A percentile compares a stretch with the other conserved stretches of the same genome.
These are phyloP conservation scores for Berkeleyomyces rouxiae DNA, from an alignment of 2,329 filamentous ascomycete genomes.

Conservation along the genomic window DNA sequence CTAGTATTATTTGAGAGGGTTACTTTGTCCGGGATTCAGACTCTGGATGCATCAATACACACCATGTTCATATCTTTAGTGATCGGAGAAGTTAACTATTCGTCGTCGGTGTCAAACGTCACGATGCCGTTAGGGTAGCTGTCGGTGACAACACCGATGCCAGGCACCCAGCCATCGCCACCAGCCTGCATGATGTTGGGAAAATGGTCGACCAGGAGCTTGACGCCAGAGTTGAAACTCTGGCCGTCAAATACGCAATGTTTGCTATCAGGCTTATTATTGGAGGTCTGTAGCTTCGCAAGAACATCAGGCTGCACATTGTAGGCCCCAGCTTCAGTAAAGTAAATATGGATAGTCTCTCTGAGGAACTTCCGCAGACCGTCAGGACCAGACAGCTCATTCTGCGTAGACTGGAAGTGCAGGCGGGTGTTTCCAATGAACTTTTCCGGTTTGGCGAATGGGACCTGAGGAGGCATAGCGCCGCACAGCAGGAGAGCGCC, in stretches of 20 bases:
- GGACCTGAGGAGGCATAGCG: conserved; percentile 35
- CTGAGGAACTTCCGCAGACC: conserved; percentile 30
- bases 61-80: neutral
- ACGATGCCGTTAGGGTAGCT: conserved; percentile 16
- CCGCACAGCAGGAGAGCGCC: conserved; percentile 42
- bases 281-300: conserved; percentile 37
- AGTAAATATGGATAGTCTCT: conserved; percentile 32
- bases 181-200: conserved; percentile 30
- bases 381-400: conserved; percentile 30
- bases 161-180: conserved; percentile 31
- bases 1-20: no score
- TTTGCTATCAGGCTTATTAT: conserved; percentile 37
- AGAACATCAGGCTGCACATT: conserved; percentile 21
- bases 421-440: conserved; percentile 31
- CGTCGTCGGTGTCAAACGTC: conserved; percentile 2
- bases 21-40: no score
- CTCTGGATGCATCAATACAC: neutral
- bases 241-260: conserved; percentile 42
- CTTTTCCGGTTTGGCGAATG: conserved; percentile 25
- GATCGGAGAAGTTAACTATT: neutral
- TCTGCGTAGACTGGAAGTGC: conserved; percentile 39
- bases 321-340: conserved; percentile 24
- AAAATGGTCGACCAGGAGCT: conserved; percentile 38
- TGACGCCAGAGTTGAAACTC: conserved; percentile 38
- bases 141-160: conserved; percentile 32